phyloP scores from a whole-genome alignment of 2,329 filamentous ascomycete genomes.

The Pseudodiploospora longispora region DNA sequence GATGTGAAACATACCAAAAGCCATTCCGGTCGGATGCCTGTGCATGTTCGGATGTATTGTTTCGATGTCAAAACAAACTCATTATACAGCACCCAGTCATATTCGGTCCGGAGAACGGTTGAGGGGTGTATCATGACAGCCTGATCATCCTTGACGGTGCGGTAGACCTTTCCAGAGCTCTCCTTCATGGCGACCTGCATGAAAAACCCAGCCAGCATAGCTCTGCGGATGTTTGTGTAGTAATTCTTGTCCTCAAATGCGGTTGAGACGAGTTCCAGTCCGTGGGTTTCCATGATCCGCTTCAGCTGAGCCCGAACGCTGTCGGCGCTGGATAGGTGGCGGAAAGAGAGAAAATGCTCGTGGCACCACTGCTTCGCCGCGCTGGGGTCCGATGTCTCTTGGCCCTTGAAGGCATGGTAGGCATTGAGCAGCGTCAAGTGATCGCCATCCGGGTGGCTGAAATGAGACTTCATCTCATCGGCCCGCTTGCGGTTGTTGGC shows the following conservation, averaged over 20 bases:
- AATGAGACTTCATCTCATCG: slow-evolving; percentile 94
- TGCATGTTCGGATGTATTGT: slow-evolving; percentile 95
- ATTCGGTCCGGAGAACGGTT: slow-evolving; percentile 79
- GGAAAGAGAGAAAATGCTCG: slow-evolving; percentile 87
- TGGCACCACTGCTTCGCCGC: slow-evolving; percentile 91
- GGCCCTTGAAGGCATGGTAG: slow-evolving; percentile 92
- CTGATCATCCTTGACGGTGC: slow-evolving; percentile 95
- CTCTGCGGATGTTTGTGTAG: slow-evolving; percentile 92
- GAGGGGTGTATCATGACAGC: slow-evolving; percentile 88
- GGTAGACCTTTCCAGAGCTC: slow-evolving; percentile 78
- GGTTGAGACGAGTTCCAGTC: slow-evolving; percentile 78
- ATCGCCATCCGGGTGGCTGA: slow-evolving; percentile 87
- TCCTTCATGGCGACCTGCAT: slow-evolving; percentile 99
- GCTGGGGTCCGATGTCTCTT: slow-evolving; percentile 45
- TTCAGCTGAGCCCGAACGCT: slow-evolving; percentile 87
- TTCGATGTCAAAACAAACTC: slow-evolving; percentile 97
- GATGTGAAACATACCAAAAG: slow-evolving; percentile 56
- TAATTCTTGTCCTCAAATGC: slow-evolving; percentile 94
- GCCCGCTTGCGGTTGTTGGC: slow-evolving; percentile 79
- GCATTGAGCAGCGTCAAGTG: slow-evolving; percentile 95
- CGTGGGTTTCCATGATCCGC: slow-evolving; percentile 92
- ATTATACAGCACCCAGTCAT: slow-evolving; percentile 96
- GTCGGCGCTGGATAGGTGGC: slow-evolving; percentile 85
- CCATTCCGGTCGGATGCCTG: slow-evolving; percentile 89
- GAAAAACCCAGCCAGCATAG: slow-evolving; percentile 91